Evolutionary conservation across 2,329 filamentous ascomycete genomes (phyloP), one percentile per base, ranked within the genome.

Genomic region (Cercospora sojina): DNA sequence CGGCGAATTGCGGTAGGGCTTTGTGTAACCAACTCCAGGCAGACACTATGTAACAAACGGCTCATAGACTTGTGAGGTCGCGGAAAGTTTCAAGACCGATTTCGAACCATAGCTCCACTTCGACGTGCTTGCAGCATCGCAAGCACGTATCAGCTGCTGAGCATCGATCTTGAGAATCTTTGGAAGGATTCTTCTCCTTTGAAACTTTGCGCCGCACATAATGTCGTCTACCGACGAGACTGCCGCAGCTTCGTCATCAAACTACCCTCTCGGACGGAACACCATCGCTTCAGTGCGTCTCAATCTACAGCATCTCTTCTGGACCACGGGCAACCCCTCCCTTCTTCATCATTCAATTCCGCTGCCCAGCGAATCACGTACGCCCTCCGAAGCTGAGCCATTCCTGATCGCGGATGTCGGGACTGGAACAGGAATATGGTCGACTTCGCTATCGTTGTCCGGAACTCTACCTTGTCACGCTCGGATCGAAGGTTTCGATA

Each of bases 271-370:
- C 56, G 69, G 67, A 25, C 62, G 70, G 13, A 64, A 71, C 53
- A 55, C 67, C 12, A 41, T 70, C 20, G 66, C 67, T n/a, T 68
- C 66, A 13, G 65, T 64, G 10, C 66, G 70, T 13, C 65, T 77
- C 1, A 74, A 77, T 49, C 66, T 76, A 43, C 75, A 78, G 57
- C 74, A 77, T 41, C 74, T 73, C 32, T 69, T 77, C 5, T 79
- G 73, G 73, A 71, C 71, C 53, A 67, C 74, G 23, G 67, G 70
- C 10, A 70, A 74, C 3, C 65, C 70, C 20, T 77, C 68, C 59
- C 71, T 66, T 31, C 66, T 78, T 8, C 76, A 78, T 58, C 75
- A 74, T 3, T 59, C 62, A 12, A 73, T 78, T 51, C 49, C 58
- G 1, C 56, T 68, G 10, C 63, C 32, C 32, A 12, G 51, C 9